Evolutionary conservation across 257 asterid genomes (phyloP).

Genomic region (Fraxinus pennsylvanica): DNA sequence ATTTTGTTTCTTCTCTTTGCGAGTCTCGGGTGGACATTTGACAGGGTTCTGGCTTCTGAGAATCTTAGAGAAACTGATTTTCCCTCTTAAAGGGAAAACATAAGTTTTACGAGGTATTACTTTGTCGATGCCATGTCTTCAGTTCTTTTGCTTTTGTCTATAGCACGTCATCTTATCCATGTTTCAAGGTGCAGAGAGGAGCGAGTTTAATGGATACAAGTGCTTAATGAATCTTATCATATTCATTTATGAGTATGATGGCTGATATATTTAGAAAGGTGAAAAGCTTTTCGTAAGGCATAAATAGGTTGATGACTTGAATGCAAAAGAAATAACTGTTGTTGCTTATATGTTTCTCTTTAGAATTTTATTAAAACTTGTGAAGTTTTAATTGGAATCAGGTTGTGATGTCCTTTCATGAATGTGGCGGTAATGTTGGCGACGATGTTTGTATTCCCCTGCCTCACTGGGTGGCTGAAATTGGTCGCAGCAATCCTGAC

Average conservation of each 20-base stretch:
- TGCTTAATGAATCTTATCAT: not conserved
- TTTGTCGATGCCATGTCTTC: not conserved
- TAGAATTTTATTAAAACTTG: slow-evolving; percentile 22
- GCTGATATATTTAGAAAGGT: slow-evolving; percentile 19
- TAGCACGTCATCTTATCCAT: not conserved
- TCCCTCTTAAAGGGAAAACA: not conserved
- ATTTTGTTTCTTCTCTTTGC: not conserved
- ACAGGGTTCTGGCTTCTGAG: not conserved
- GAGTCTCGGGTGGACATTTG: not conserved
- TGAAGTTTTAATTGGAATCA: slow-evolving; percentile 37
- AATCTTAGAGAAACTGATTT: not conserved
- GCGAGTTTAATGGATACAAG: not conserved
- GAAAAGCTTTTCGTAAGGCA: slow-evolving; percentile 13
- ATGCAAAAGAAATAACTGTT: slow-evolving; percentile 19
- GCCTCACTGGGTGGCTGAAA: slow-evolving; percentile 85
- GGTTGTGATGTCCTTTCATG: slow-evolving; percentile 87
- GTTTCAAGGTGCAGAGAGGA: not conserved
- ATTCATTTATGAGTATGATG: slow-evolving; percentile 6
- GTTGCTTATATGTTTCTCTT: slow-evolving; percentile 12
- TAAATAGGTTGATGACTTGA: slow-evolving; percentile 5
- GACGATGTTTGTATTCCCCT: slow-evolving; percentile 86
- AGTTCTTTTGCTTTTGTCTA: not conserved
- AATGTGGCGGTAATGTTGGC: slow-evolving; percentile 84
- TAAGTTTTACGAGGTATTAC: not conserved
- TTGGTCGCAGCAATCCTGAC: slow-evolving; percentile 88